phyloP scores from a whole-genome alignment of 148 eudicot species.

The Polygonum maritimum region DNA sequence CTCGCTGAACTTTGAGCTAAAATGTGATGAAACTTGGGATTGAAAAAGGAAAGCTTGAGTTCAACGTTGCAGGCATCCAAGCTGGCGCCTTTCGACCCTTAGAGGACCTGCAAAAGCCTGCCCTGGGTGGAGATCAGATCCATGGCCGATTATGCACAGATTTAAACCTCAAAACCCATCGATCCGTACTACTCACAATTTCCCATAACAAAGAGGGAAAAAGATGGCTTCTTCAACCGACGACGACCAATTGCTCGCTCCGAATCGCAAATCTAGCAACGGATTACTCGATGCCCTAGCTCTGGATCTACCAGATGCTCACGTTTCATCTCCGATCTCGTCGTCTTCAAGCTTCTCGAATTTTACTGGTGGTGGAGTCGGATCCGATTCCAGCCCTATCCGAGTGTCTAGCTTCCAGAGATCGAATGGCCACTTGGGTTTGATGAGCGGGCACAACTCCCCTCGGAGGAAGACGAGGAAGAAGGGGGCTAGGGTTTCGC shows the following conservation, averaged over 20 bases:
- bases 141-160: neutral
- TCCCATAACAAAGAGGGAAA: too few species aligned
- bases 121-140: neutral
- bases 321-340: neutral
- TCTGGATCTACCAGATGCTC: neutral
- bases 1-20: too few species aligned
- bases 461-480: constrained; percentile 9
- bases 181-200: neutral
- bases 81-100: neutral
- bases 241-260: neutral
- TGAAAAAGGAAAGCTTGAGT: neutral
- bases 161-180: neutral
- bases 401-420: neutral
- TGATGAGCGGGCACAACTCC: constrained; percentile 5
- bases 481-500: constrained; percentile 25
- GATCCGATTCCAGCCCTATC: neutral
- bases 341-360: neutral
- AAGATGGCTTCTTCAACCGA: neutral
- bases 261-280: neutral
- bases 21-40: neutral
- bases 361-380: neutral
- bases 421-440: neutral
- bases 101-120: neutral
- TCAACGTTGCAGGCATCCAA: neutral
- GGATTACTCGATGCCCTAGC: neutral